Evolutionary conservation across 164 flowering plant species (phyloP).

Genomic region (Berberis vulgaris): DNA sequence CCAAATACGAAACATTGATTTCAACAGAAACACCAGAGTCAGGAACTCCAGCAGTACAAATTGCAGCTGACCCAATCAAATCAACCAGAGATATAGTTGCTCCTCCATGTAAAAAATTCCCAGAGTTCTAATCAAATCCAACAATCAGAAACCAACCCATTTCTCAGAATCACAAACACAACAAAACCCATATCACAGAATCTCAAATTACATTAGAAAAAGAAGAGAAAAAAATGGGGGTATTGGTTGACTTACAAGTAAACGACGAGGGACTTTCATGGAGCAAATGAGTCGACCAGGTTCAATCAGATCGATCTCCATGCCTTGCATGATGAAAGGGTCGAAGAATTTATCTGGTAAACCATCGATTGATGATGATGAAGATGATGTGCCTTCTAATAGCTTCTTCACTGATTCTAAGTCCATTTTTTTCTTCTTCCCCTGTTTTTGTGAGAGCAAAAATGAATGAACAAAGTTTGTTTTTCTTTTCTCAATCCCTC

Average conservation of each 20-base stretch:
- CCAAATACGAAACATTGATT: slow-evolving; percentile 68
- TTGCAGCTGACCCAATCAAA: slow-evolving; percentile 53
- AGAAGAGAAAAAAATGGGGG: not conserved
- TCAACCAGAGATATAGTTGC: slow-evolving; percentile 68
- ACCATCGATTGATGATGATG: slow-evolving; percentile 16
- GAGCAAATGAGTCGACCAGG: slow-evolving; percentile 67
- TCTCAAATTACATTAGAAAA: not conserved
- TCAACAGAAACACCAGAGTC: slow-evolving; percentile 56
- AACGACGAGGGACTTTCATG: slow-evolving; percentile 54
- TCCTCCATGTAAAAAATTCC: slow-evolving; percentile 61
- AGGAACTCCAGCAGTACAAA: slow-evolving; percentile 32
- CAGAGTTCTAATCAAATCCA: slow-evolving; percentile 28
- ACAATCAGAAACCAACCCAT: not conserved
- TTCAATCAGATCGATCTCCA: slow-evolving; percentile 41
- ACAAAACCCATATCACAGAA: not conserved
- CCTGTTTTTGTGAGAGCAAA: not conserved
- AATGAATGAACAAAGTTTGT: too few relatives aligned
- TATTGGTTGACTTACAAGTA: slow-evolving; percentile 28
- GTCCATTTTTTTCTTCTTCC: slow-evolving; percentile 25
- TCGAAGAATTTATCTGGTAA: slow-evolving; percentile 45
- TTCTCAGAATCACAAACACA: slow-evolving; percentile 1
- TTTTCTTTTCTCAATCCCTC: too few relatives aligned
- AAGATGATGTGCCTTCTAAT: slow-evolving; percentile 24
- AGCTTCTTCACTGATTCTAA: slow-evolving; percentile 40
- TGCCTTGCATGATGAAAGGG: slow-evolving; percentile 38